phyloP scores from a whole-genome alignment of 768 basidiomycete species.

The Podaxis rugospora region DNA sequence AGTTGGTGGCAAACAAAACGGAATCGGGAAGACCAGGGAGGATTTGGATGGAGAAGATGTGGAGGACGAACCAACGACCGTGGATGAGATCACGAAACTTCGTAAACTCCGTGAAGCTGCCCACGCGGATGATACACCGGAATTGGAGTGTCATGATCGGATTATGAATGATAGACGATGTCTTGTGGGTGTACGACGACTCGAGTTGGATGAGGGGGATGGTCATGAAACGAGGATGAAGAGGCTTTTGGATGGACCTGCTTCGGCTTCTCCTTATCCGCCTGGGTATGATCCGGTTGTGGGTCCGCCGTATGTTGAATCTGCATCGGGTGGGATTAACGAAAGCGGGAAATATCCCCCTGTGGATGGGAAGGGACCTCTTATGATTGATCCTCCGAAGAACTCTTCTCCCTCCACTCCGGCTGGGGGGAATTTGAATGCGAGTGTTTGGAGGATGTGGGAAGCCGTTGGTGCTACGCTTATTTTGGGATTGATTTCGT shows the following conservation, averaged over 20 bases:
- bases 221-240: constrained; percentile 38
- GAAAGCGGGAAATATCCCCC: background rate
- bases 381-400: constrained; percentile 7
- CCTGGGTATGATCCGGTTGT: background rate
- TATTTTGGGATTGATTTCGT: constrained; percentile 12
- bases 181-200: constrained; percentile 53
- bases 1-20: constrained; percentile 13
- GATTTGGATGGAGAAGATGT: background rate
- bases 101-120: constrained; percentile 7
- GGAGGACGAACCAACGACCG: constrained; percentile 8
- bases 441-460: constrained; percentile 1
- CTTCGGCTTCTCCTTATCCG: constrained; percentile 8
- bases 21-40: constrained; percentile 11
- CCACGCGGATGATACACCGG: background rate
- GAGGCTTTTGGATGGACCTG: constrained; percentile 57
- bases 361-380: background rate
- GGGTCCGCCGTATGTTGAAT: background rate
- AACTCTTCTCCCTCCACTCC: background rate
- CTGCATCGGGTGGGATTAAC: background rate
- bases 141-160: constrained; percentile 8
- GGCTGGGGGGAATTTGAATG: background rate
- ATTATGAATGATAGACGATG: constrained; percentile 45
- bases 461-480: constrained; percentile 11
- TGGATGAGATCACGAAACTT: constrained; percentile 14
- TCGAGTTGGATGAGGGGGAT: constrained; percentile 54